Percentiles rank a stretch among this genome's conserved stretches.
Evolutionary conservation across 805 yeast species (phyloP).

Genomic region (Wickerhamomyces pijperi): DNA sequence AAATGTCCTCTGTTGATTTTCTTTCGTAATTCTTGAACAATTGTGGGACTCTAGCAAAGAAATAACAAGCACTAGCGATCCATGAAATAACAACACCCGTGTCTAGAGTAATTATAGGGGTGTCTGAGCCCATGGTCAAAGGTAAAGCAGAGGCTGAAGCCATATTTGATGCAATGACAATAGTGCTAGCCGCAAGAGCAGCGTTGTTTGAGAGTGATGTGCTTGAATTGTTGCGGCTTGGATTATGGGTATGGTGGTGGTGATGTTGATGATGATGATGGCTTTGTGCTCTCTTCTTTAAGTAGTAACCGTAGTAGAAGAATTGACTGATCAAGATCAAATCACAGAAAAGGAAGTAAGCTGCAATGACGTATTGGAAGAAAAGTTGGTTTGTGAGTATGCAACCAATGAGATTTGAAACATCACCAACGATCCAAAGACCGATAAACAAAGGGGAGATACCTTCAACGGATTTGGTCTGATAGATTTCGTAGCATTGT

Average conservation of each 20-base stretch:
- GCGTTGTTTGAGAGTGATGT: constrained; percentile 1
- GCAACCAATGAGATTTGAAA: constrained; percentile 56
- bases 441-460: constrained; percentile 40
- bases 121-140: neutral
- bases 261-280: constrained; percentile 23
- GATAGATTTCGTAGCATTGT: constrained; percentile 43
- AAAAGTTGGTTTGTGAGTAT: constrained; percentile 63
- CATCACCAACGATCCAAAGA: constrained; percentile 32
- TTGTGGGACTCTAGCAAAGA: constrained; percentile 78
- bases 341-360: constrained; percentile 69
- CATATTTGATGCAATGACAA: constrained; percentile 17
- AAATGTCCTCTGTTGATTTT: constrained; percentile 78
- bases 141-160: constrained; percentile 13
- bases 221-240: neutral
- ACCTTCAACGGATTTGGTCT: constrained; percentile 49
- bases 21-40: constrained; percentile 62
- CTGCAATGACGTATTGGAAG: constrained; percentile 67
- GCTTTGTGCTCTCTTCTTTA: constrained; percentile 21
- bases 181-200: constrained; percentile 2
- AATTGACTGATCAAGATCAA: constrained; percentile 56
- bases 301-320: constrained; percentile 44
- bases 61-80: constrained; percentile 66
- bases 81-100: constrained; percentile 55
- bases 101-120: constrained; percentile 4
- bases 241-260: constrained; percentile 2